A percentile compares a stretch with the other conserved stretches of the same genome.
phyloP scores from a whole-genome alignment of 1,284 basidiomycete genomes.

The Puccinia novopanici region DNA sequence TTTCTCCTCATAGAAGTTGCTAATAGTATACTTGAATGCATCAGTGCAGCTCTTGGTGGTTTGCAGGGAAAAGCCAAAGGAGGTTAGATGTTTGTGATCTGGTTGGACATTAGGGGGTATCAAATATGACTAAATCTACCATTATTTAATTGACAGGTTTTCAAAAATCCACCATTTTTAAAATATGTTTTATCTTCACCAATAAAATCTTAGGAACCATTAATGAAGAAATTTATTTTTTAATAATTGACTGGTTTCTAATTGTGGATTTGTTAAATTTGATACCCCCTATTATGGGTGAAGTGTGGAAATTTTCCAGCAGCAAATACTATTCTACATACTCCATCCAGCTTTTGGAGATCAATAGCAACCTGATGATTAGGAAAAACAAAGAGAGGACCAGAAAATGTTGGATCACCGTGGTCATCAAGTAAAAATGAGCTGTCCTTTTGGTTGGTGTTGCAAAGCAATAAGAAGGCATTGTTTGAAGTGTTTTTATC shows the following conservation, averaged over 20 bases:
- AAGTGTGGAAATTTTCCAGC: background rate
- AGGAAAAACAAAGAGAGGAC: no score
- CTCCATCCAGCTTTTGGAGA: background rate
- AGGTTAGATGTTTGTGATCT: background rate
- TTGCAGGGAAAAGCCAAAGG: slow-evolving; percentile 11
- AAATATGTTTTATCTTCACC: no score
- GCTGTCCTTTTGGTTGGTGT: background rate
- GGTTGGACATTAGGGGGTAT: no score
- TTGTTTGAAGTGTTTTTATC: background rate
- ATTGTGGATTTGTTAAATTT: no score
- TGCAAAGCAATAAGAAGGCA: background rate
- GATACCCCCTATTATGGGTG: slow-evolving; percentile 13
- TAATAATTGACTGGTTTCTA: no score
- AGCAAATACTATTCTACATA: background rate
- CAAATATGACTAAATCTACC: no score
- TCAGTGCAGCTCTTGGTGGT: background rate
- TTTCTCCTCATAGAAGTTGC: no score
- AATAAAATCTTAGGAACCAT: no score
- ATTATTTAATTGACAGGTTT: no score
- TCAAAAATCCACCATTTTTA: no score
- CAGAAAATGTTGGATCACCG: background rate
- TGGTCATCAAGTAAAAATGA: background rate
- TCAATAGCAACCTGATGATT: slow-evolving; percentile 12
- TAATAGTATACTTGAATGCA: no score
- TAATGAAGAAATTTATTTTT: no score